Conservation (phyloP, 2,329 filamentous ascomycete genomes). For the Epicoccum nigrum region DNA sequence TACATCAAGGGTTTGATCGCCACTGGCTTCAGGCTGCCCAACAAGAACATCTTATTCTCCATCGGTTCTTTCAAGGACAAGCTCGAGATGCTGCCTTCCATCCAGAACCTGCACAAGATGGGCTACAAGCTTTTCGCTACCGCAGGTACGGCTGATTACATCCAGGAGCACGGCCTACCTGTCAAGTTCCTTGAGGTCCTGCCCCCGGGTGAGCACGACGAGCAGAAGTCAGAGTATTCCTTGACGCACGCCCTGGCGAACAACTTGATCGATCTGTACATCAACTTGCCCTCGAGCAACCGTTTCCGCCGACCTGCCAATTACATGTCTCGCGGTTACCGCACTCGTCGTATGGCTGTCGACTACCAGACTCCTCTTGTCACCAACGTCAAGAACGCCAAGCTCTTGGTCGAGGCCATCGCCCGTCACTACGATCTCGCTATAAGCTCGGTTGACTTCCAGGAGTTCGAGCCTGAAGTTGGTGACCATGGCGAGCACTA, state of each 20-base stretch:
- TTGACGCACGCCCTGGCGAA: conserved; percentile 95
- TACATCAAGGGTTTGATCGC: conserved; percentile 96
- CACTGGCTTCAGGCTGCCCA: conserved; percentile 94
- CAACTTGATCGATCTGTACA: conserved; percentile 97
- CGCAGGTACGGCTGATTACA: conserved; percentile 93
- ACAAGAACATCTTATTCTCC: conserved; percentile 92
- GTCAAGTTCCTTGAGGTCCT: conserved; percentile 95
- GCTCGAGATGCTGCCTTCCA: conserved; percentile 92
- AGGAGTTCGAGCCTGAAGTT: conserved; percentile 69
- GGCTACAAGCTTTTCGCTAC: conserved; percentile 97
- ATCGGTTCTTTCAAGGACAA: conserved; percentile 99
- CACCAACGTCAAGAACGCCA: conserved; percentile 99
- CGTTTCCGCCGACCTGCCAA: conserved; percentile 94
- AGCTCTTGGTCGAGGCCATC: conserved; percentile 94
- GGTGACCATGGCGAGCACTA: conserved; percentile 39
- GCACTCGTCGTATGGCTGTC: conserved; percentile 95
- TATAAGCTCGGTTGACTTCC: conserved; percentile 83
- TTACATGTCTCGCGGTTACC: conserved; percentile 98
- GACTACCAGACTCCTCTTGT: conserved; percentile 97
- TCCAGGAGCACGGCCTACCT: conserved; percentile 88
- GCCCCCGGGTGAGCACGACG: conserved; percentile 63
- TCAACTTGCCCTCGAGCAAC: conserved; percentile 99
- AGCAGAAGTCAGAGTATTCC: conserved; percentile 94
- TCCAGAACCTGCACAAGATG: conserved; percentile 85
- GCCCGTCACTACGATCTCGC: conserved; percentile 86